These are phyloP conservation scores for Chaetomium olivaceum DNA, from an alignment of 2,329 filamentous ascomycete genomes.

Conservation along the genomic window DNA sequence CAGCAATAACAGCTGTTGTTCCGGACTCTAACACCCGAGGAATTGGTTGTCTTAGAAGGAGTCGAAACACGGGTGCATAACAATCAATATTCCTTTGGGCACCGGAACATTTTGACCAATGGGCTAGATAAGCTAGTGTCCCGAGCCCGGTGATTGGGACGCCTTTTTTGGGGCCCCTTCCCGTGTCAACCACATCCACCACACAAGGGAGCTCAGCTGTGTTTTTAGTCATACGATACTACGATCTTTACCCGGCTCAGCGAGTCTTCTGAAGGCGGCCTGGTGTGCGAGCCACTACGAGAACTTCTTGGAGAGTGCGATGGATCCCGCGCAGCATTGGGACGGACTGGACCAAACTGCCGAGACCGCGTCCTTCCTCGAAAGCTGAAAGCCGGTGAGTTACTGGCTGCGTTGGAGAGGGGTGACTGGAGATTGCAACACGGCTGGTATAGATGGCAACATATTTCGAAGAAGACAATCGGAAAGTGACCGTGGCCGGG, in stretches of 20 bases:
- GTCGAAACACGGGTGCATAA: not conserved
- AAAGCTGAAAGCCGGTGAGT: not conserved
- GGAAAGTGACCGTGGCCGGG: not conserved
- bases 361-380: not conserved
- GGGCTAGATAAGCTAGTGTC: not conserved
- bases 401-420: not conserved
- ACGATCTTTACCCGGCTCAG: not conserved
- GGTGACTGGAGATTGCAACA: conserved; percentile 5
- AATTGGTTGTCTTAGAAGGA: not conserved
- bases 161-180: not conserved
- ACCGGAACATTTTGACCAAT: not conserved
- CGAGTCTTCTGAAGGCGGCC: not conserved
- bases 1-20: not conserved
- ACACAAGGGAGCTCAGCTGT: not conserved
- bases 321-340: not conserved
- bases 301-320: not conserved
- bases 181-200: not conserved
- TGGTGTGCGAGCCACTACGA: not conserved
- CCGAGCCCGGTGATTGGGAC: conserved; percentile 4
- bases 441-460: not conserved
- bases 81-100: not conserved
- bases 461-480: not conserved
- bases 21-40: not conserved
- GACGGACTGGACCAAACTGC: not conserved
- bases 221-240: not conserved